Conservation (phyloP, 176 grass and related monocot species). For the barley (Hordeum vulgare) region MorexV3_pseudomolecules_assembly NC_058524.1:50278376-50278875, state of each 20-base stretch:
- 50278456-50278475: conserved; percentile 76
- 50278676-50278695: conserved; percentile 74
- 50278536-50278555: conserved; percentile 45
- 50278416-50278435: conserved; percentile 31
- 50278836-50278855: conserved; percentile 58
- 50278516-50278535: conserved; percentile 81
- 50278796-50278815: conserved; percentile 24
- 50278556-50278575: neutral
- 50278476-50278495: conserved; percentile 62
- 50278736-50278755: conserved; percentile 93
- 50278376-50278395: conserved; percentile 77
- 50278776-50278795: conserved; percentile 11
- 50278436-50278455: conserved; percentile 40
- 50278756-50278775: conserved; percentile 66
- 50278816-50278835: conserved; percentile 15
- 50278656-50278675: conserved; percentile 54
- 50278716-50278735: conserved; percentile 89
- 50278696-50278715: conserved; percentile 82
- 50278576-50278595: conserved; percentile 3
- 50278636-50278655: conserved; percentile 52
- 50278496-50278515: conserved; percentile 84
- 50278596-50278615: conserved; percentile 1
- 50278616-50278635: conserved; percentile 78
- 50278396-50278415: conserved; percentile 30
- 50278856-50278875: conserved; percentile 74